Evolutionary conservation across 257 asterid genomes (phyloP), one percentile per base, ranked within the genome.

Genomic region (Fraxinus excelsior): DNA sequence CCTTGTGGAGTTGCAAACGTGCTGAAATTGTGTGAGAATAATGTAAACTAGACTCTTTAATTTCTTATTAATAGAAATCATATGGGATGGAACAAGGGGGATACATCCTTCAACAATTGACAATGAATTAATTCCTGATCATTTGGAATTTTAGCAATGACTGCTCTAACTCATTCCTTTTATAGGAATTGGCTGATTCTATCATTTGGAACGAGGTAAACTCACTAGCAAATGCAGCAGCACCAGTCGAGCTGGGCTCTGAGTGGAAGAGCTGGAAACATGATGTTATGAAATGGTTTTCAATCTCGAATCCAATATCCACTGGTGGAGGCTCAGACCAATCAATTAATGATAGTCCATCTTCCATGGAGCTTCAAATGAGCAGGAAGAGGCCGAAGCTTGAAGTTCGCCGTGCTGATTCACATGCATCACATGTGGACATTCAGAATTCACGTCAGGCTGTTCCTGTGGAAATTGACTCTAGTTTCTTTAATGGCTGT

Each of bases 351-450:
- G 92, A 87, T 31, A 80, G 84, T 82, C 85, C 93, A 35, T 65
- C 75, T 78, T 66, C 86, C 56, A 32, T 80, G 67, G 96, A 82
- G 80, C 74, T 82, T 74, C 98, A 90, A 85, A 76, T 74, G 66
- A 86, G 92, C 87, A 85, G 91, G 77, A 96, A 96, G 86, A 88
- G 99, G 88, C 88, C 97, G 49, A 96, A 96, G 89, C 97, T 96
- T 75, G 99, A 93, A 91, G 87, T 93, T 84, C 97, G 99, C 71
- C 99, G 99, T 62, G 97, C 98, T 78, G 99, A 96, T 82, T 76
- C 90, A 51, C 94, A 93, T 82, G 81, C 80, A 3, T 85, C 88
- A 21, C 86, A 85, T 40, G 74, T 69, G 71, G 85, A 65, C 23
- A 40, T 68, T 35, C 88, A 68, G 58, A 86, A 80, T 82, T 85